Evolutionary conservation across 2,329 filamentous ascomycete species (phyloP), one percentile per base, ranked within the genome.

Genomic region (Exophiala sp.): DNA sequence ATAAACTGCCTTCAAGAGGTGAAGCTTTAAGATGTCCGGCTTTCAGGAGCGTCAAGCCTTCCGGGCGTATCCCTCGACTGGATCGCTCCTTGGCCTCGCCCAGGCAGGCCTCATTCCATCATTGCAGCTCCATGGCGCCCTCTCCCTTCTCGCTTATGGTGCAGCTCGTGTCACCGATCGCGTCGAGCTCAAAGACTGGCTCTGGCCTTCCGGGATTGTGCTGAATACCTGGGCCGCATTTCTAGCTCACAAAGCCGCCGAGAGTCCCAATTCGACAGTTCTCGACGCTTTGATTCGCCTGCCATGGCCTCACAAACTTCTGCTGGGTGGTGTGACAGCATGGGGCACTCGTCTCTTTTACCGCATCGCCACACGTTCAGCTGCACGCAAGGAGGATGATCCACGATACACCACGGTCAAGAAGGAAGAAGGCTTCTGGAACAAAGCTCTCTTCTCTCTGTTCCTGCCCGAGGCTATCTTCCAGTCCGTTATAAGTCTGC

Each of bases 381-480:
- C 32, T 16, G 47, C 75, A 75, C 20, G 43, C 75, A 80, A 34
- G 77, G 69, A 69, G 24, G 82, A 85, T 47, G 80, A 84, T 61
- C 71, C 78, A 0, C 72, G 80, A 14, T 85, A 85, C 62, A 73
- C 76, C 3, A 70, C 68, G 1, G 69, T 68, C 7, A 84, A 84
- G 70, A 68, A 71, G 42, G 69, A 79, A 32, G 72, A 77, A 1
- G 73, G 73, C 1, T 84, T 83, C 69, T 85, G 82, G 82, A 79
- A 78, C 62, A 75, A 73, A 54, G 78, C 78, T 0, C 68, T 82
- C 10, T 75, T 81, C 59, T 78, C 72, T 20, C 66, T 77, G 8
- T 85, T 82, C 64, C 65, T 83, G 0, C 81, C 81, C 0, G 81
- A 84, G 66, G 80, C 80, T 1, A 68, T 77, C n/a, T 71, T 81